Base-by-base conservation (phyloP, 495 filamentous ascomycete genomes). In the Aspergillus sclerotioniger region DNA sequence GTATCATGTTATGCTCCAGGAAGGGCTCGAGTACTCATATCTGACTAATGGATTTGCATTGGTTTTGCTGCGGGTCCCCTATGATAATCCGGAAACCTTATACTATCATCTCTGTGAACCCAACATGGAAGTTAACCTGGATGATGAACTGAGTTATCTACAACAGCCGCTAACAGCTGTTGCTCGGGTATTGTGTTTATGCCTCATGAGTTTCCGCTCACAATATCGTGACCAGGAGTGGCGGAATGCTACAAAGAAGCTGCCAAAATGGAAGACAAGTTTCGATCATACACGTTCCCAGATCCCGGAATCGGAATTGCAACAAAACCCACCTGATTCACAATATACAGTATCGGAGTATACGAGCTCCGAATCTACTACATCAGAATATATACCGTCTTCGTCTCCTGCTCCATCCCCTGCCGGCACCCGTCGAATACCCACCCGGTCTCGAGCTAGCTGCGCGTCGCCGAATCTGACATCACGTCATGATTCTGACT, bases 101-200 rank as follows among this genome's bases (percentile, higher is more conserved):
- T 72, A 74, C 46, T 79, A 79, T 55, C 60, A 66, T 51, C 55
- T 72, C 15, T 66, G 61, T 57, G 66, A 75, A 47, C 73, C 68
- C 1, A 67, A 71, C 29, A 63, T 58, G 6, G 69, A 77, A 54
- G 53, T 73, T 32, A 53, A 65, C 50, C 9, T 52, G 5, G 61
- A 63, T 16, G 41, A 6, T 29, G 46, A 62, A 8, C 8, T 9
- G 15, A 45, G 4, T 47, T 48, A 44, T 5, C 13, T 15, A 41
- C 17, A 54, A 19, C 28, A 43, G 9, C 46, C 50, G 8, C 62
- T 32, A 6, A 71, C 59, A 2, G 51, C 65, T 19, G 35, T 73
- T 51, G 59, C 53, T 1, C 56, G 65, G 15, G 50, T 53, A 5
- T 33, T 73, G 7, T 71, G 49, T 54, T 58, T 69, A 0, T 71